Conservation (phyloP, 805 yeast species). For the Candida berthetii region DNA sequence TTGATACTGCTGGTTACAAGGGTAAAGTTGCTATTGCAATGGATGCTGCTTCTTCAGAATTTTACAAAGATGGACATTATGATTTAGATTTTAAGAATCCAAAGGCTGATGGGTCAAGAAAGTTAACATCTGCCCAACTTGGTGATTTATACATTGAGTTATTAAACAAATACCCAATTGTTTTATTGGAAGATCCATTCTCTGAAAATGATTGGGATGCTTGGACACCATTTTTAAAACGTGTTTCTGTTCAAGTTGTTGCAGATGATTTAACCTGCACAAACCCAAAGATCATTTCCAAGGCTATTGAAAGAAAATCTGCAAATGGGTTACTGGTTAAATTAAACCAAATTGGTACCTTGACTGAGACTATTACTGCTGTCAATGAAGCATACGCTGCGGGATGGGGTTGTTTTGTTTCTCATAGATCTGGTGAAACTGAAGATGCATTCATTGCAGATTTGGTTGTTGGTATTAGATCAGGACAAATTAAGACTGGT, state of each 20-base stretch:
- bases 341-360: slow-evolving; percentile 98
- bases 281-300: slow-evolving; percentile 90
- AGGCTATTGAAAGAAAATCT: slow-evolving; percentile 94
- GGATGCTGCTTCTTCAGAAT: slow-evolving; percentile 97
- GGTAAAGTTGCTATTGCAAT: slow-evolving; percentile 90
- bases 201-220: slow-evolving; percentile 99
- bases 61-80: slow-evolving; percentile 94
- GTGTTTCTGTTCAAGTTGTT: slow-evolving; percentile 80
- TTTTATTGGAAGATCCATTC: slow-evolving; percentile 97
- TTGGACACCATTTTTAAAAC: slow-evolving; percentile 83
- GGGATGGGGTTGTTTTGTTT: slow-evolving; percentile 99
- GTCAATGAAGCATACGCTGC: slow-evolving; percentile 93
- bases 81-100: slow-evolving; percentile 99
- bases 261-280: slow-evolving; percentile 99
- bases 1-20: slow-evolving; percentile 90
- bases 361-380: slow-evolving; percentile 94
- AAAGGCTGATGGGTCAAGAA: slow-evolving; percentile 79
- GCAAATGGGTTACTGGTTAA: slow-evolving; percentile 92
- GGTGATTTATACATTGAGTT: slow-evolving; percentile 78
- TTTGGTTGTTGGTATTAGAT: slow-evolving; percentile 93
- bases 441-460: slow-evolving; percentile 99
- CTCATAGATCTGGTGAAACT: slow-evolving; percentile 99
- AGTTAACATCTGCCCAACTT: slow-evolving; percentile 85
- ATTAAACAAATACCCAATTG: slow-evolving; percentile 90
- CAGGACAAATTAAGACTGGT: slow-evolving; percentile 99